Percentiles rank a stretch among this genome's conserved stretches.
These are phyloP conservation scores for Pseudocercospora cruenta DNA, from an alignment of 2,329 filamentous ascomycete species.

Conservation along the genomic window DNA sequence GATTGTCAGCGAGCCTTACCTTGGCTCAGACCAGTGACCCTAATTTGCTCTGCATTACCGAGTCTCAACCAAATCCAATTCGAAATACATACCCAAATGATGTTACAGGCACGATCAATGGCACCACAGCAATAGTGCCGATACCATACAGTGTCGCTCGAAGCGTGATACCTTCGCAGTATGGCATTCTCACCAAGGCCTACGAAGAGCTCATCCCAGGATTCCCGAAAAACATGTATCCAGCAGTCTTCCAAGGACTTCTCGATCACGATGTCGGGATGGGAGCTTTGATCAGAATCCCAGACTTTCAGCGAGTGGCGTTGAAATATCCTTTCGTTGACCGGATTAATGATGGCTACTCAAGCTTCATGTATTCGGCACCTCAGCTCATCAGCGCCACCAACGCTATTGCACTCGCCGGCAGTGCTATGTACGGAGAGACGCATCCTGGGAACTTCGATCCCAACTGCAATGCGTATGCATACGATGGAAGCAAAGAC, in stretches of 20 bases:
- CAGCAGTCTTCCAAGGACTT: conserved; percentile 18
- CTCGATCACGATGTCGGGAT: conserved; percentile 19
- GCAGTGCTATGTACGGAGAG: conserved; percentile 11
- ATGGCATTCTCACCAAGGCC: conserved; percentile 21
- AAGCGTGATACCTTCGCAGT: conserved; percentile 20
- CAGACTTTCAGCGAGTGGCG: conserved; percentile 20
- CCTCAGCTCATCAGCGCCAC: conserved; percentile 16
- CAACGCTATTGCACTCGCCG: conserved; percentile 12
- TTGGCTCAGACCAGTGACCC: background rate
- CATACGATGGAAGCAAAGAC: conserved; percentile 3
- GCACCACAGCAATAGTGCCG: conserved; percentile 24
- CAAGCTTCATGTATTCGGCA: conserved; percentile 18
- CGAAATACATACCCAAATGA: conserved; percentile 15
- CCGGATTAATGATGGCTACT: conserved; percentile 22
- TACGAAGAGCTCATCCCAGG: conserved; percentile 18
- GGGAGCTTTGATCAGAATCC: conserved; percentile 12
- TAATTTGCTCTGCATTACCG: conserved; percentile 9
- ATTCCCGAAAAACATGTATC: conserved; percentile 21
- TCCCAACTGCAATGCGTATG: conserved; percentile 21
- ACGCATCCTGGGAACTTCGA: conserved; percentile 17
- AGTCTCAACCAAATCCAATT: conserved; percentile 24
- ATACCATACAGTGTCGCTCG: conserved; percentile 20
- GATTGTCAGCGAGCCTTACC: background rate
- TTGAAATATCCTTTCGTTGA: conserved; percentile 21
- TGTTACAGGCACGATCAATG: conserved; percentile 25